Evolutionary conservation across 768 basidiomycete genomes (phyloP).

Genomic region (Mycena epipterygia): DNA sequence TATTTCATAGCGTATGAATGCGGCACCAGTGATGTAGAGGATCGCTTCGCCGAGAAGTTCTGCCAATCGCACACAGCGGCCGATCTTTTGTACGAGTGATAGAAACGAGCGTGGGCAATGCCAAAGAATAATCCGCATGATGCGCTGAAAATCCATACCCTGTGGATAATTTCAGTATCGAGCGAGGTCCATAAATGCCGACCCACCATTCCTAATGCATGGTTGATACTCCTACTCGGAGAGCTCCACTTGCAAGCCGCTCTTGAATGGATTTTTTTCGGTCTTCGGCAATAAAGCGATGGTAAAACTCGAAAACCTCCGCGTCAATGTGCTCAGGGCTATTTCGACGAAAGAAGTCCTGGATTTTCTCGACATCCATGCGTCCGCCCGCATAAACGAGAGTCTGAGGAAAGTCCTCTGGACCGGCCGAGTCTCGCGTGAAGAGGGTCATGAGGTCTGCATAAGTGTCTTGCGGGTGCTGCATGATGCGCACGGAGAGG

Average conservation of each 20-base stretch:
- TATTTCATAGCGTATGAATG: slow-evolving; percentile 5
- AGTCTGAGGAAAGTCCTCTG: slow-evolving; percentile 10
- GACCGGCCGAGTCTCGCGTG: neutral
- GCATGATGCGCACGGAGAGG: too few relatives aligned
- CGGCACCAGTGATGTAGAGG: slow-evolving; percentile 5
- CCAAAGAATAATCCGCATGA: slow-evolving; percentile 10
- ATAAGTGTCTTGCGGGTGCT: slow-evolving; percentile 14
- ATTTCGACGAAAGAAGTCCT: slow-evolving; percentile 10
- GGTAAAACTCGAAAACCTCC: slow-evolving; percentile 17
- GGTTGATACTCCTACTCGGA: neutral
- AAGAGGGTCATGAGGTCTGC: slow-evolving; percentile 19
- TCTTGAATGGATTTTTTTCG: neutral
- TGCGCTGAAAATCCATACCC: slow-evolving; percentile 3
- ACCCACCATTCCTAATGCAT: slow-evolving; percentile 13
- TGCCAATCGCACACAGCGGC: neutral
- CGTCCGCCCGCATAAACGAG: slow-evolving; percentile 12
- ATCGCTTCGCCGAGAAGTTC: neutral
- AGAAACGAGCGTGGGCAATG: neutral
- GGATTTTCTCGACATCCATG: slow-evolving; percentile 2
- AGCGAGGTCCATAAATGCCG: neutral
- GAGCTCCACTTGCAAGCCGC: neutral
- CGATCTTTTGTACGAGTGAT: slow-evolving; percentile 13
- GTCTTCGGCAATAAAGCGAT: slow-evolving; percentile 12
- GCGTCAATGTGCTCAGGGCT: neutral
- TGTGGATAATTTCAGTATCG: neutral